Percentiles rank a stretch among this genome's conserved stretches.
Evolutionary conservation across 2,329 filamentous ascomycete species (phyloP).

Genomic region (Penicillium occitanis): DNA sequence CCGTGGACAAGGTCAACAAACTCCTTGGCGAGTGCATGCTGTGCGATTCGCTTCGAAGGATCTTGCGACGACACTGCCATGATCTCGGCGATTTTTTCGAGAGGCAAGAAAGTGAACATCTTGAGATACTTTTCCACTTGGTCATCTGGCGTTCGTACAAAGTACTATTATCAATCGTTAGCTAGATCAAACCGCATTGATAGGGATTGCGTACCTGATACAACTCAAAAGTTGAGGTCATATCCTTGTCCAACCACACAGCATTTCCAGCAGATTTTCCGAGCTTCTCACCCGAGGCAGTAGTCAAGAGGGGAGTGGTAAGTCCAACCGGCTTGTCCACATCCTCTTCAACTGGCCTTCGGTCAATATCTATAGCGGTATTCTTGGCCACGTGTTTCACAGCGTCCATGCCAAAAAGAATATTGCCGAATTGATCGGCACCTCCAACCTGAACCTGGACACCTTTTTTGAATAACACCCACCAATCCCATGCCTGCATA

Average conservation of each 20-base stretch:
- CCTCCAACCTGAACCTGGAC: slow-evolving; percentile 89
- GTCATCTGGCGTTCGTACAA: slow-evolving; percentile 76
- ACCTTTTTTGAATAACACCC: slow-evolving; percentile 72
- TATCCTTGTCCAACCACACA: slow-evolving; percentile 80
- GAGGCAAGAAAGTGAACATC: slow-evolving; percentile 84
- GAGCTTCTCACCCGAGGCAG: slow-evolving; percentile 82
- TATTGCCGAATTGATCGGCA: slow-evolving; percentile 95
- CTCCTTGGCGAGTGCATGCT: slow-evolving; percentile 80
- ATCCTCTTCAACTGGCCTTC: slow-evolving; percentile 38
- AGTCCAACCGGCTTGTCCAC: slow-evolving; percentile 69
- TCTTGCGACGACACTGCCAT: slow-evolving; percentile 68
- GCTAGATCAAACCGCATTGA: slow-evolving; percentile 9
- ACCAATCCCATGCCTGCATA: slow-evolving; percentile 96
- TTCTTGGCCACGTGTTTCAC: slow-evolving; percentile 70
- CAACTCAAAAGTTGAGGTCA: slow-evolving; percentile 80
- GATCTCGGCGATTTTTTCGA: slow-evolving; percentile 63
- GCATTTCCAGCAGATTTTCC: slow-evolving; percentile 95
- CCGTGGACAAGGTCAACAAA: slow-evolving; percentile 81
- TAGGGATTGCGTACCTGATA: slow-evolving; percentile 58
- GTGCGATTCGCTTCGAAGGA: slow-evolving; percentile 71
- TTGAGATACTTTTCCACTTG: slow-evolving; percentile 81
- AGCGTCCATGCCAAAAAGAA: slow-evolving; percentile 82
- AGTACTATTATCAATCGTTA: slow-evolving; percentile 64
- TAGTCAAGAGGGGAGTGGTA: slow-evolving; percentile 86
- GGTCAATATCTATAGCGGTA: slow-evolving; percentile 38